phyloP scores from a whole-genome alignment of 2,329 filamentous ascomycete genomes.

The Epicoccum sorghinum region DNA sequence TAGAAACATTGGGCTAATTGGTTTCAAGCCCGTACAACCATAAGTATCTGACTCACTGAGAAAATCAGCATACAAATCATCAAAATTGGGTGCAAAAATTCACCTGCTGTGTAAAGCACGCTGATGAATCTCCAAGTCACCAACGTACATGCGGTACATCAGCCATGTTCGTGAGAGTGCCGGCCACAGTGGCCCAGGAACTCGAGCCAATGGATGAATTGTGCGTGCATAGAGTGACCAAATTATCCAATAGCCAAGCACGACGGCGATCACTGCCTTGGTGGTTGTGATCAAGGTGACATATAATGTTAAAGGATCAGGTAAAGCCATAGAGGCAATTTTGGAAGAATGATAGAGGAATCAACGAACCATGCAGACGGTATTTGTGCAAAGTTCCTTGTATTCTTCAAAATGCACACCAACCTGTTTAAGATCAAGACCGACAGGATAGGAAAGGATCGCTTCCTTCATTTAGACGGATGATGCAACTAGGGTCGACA shows the following conservation, averaged over 20 bases:
- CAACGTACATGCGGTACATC: slow-evolving; percentile 26
- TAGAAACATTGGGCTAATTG: no score
- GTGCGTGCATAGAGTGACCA: slow-evolving; percentile 22
- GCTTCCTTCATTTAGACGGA: no score
- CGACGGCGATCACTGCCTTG: no score
- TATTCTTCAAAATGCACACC: neutral
- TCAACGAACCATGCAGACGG: neutral
- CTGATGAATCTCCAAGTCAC: slow-evolving; percentile 24
- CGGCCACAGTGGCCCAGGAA: slow-evolving; percentile 30
- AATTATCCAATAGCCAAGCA: slow-evolving; percentile 12
- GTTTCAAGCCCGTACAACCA: no score
- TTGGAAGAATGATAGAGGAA: neutral
- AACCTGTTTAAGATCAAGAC: no score
- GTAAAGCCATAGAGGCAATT: neutral
- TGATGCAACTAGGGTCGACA: no score
- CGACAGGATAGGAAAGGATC: no score
- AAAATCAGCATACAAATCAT: no score
- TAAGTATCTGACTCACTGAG: no score
- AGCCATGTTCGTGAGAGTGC: slow-evolving; percentile 32
- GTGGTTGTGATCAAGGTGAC: neutral
- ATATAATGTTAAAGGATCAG: neutral
- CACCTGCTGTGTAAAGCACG: slow-evolving; percentile 19
- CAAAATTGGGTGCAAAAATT: no score
- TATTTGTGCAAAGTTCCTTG: neutral
- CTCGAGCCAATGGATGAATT: slow-evolving; percentile 25